These are phyloP conservation scores for Russula brevipes DNA, from an alignment of 768 basidiomycete genomes.

Conservation along the genomic window DNA sequence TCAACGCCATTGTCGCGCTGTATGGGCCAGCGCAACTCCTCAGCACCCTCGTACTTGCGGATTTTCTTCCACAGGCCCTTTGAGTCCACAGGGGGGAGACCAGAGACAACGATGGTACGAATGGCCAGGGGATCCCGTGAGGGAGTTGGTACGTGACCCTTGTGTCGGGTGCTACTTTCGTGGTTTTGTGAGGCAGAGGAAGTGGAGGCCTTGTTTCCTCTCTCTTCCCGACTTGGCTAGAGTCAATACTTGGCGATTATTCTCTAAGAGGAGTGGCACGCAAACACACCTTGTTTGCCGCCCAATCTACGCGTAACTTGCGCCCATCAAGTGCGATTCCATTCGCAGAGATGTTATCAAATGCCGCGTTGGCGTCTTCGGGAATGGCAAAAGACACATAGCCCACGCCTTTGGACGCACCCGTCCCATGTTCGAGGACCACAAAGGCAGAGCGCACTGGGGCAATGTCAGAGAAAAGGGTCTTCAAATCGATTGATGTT, in stretches of 20 bases:
- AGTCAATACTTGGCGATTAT: slow-evolving; percentile 11
- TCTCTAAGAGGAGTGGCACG: neutral
- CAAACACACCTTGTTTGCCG: slow-evolving; percentile 61
- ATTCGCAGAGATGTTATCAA: slow-evolving; percentile 57
- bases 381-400: slow-evolving; percentile 89
- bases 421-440: slow-evolving; percentile 70
- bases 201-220: slow-evolving; percentile 1
- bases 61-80: slow-evolving; percentile 81
- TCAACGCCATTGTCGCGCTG: slow-evolving; percentile 40
- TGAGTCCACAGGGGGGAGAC: slow-evolving; percentile 61
- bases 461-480: slow-evolving; percentile 91
- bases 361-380: slow-evolving; percentile 80
- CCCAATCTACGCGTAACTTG: slow-evolving; percentile 72
- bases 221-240: slow-evolving; percentile 20
- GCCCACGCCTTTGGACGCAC: slow-evolving; percentile 88
- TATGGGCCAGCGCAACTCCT: slow-evolving; percentile 67
- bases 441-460: slow-evolving; percentile 93
- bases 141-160: slow-evolving; percentile 27
- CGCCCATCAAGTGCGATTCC: slow-evolving; percentile 64
- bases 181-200: neutral
- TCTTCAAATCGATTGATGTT: slow-evolving; percentile 86
- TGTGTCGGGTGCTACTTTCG: slow-evolving; percentile 37
- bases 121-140: slow-evolving; percentile 75
- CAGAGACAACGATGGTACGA: slow-evolving; percentile 72
- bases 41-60: slow-evolving; percentile 72